Evolutionary conservation across 1,139 yeast species (phyloP), one percentile per base, ranked within the genome.

Genomic region (Debaryomyces subglobosus): DNA sequence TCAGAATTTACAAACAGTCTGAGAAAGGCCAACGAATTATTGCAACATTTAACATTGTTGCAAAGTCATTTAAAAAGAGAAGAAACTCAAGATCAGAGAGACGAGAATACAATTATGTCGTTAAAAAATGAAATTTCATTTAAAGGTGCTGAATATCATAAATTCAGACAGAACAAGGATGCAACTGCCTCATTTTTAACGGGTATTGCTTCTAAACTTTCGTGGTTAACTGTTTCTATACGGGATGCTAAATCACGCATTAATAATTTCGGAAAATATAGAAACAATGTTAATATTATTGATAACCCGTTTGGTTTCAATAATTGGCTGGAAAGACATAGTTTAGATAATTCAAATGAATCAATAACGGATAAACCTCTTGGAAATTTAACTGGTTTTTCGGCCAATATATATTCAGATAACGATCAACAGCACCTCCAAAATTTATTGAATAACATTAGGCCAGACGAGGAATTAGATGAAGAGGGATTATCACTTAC

Each of bases 391-490:
- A 15, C 33, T 8, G 46, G 37, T 12, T 40, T 34, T 27, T 32
- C 38, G n/a, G 44, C 52, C 6, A 68, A 67, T 50, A 52, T 68
- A 16, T 67, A 68, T 46, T 51, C 65, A 0, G 51, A 52, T 18
- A 57, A 55, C 7, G 67, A 68, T 21, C 83, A 81, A 48, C 77
- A 77, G 6, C 64, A 67, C 51, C 60, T 72, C 12, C 76, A 78
- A 46, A 74, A 79, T 48, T 72, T 91, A 37, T 72, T 89, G 49
- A 82, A 84, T 50, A 85, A 84, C 51, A 84, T 91, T n/a, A 77
- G 78, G 54, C 81, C 84, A 2, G 85, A 81, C 45, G 90, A 85
- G 51, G 69, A 65, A 36, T 54, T 85, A 20, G 53, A 48, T 12
- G 66, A 63, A 18, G 71, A 71, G 35, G 78, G 72, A 1, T 55